Evolutionary conservation across 495 filamentous ascomycete genomes (phyloP), one percentile per base, ranked within the genome.

Genomic region (Talaromyces proteolyticus): DNA sequence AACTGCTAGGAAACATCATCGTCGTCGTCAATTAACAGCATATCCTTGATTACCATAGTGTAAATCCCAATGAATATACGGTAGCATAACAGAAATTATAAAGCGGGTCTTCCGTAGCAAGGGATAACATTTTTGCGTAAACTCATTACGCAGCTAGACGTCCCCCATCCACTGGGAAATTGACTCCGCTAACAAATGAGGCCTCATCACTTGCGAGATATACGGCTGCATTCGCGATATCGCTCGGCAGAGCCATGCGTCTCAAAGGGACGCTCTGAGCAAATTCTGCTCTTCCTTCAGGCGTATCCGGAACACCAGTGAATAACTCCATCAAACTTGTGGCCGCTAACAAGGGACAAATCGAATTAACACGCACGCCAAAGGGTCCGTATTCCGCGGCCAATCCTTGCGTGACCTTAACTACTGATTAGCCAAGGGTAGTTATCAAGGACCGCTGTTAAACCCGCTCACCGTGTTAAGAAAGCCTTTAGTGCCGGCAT

Each of bases 271-370:
- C 72, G 5, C 72, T 73, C 19, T 68, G 68, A 34, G 78, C 66
- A 54, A 86, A 84, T 39, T 74, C 75, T 53, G 79, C 70, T 45
- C 75, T 65, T 49, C 81, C 82, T 60, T 84, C 81, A n/a, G 73
- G 68, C 11, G 79, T 84, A 49, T 80, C 66, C 6, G 72, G 64
- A 17, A 76, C 70, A 12, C 80, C 80, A n/a, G 74, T 67, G 59
- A 84, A 84, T 3, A 66, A 63, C 53, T 75, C 76, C 42, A 79
- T 82, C 59, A 80, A 67, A 1, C 72, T 78, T 18, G 78, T 84
- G 16, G 65, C 75, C 39, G 68, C 68, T 7, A 80, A 64, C 2
- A 79, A 63, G 3, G 79, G 80, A 49, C 72, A 78, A 8, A 84
- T 66, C 20, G 73, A 68, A 53, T 81, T 80, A 44, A 82, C 72